Evolutionary conservation across 495 filamentous ascomycete genomes (phyloP).

Genomic region (Astrocystis sublimbata): DNA sequence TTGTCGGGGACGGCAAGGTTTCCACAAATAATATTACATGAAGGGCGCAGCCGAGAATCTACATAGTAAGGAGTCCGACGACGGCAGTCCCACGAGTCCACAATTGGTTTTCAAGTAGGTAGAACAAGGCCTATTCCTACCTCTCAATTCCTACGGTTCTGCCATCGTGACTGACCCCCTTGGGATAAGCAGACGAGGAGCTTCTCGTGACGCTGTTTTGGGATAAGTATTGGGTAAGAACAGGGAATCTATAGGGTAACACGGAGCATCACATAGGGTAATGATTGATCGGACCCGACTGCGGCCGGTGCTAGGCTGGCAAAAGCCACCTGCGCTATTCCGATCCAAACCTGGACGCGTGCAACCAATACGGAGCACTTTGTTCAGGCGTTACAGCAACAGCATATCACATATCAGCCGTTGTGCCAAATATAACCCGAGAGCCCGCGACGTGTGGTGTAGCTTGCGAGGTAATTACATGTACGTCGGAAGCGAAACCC

Average conservation of each 20-base stretch:
- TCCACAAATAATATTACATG: conserved; percentile 8
- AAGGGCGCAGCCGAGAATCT: conserved; percentile 8
- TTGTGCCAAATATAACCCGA: too few relatives aligned
- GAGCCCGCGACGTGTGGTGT: too few relatives aligned
- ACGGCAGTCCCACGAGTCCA: not conserved
- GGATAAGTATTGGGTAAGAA: conserved; percentile 21
- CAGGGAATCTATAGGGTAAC: conserved; percentile 14
- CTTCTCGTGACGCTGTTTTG: not conserved
- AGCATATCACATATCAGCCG: too few relatives aligned
- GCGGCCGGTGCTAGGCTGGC: not conserved
- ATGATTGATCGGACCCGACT: conserved; percentile 1
- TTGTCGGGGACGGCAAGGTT: not conserved
- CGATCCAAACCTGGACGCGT: conserved; percentile 9
- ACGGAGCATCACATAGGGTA: conserved; percentile 2
- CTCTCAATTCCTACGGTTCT: not conserved
- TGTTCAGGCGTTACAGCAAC: not conserved
- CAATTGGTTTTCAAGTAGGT: not conserved
- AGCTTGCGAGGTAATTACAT: too few relatives aligned
- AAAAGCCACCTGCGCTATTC: too few relatives aligned
- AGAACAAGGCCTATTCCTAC: not conserved
- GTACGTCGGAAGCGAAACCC: not conserved
- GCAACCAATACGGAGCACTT: not conserved
- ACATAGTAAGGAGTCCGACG: not conserved
- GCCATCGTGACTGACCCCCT: conserved; percentile 6
- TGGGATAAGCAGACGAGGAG: not conserved